Percentiles rank a stretch among this genome's conserved stretches.
Evolutionary conservation across 2,329 filamentous ascomycete genomes (phyloP).

Genomic region (Microsporum canis): DNA sequence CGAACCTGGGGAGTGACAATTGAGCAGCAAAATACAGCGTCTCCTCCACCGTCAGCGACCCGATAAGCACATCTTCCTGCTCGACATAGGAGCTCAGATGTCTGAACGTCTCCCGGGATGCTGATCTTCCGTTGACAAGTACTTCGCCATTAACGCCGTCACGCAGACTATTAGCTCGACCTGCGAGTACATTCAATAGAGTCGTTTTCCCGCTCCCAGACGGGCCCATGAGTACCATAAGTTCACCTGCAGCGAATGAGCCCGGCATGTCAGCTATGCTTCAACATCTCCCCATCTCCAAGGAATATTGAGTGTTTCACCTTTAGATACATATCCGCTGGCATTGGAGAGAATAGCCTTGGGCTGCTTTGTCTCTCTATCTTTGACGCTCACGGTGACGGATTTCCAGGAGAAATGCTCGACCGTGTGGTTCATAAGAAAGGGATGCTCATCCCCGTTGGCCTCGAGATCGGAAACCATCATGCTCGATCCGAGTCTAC

Average conservation of each 20-base stretch:
- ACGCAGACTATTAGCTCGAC: slow-evolving; percentile 44
- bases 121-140: slow-evolving; percentile 51
- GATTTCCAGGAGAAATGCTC: slow-evolving; percentile 54
- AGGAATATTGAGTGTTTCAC: slow-evolving; percentile 24
- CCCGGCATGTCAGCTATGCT: background rate
- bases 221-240: slow-evolving; percentile 74
- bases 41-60: slow-evolving; percentile 67
- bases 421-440: slow-evolving; percentile 49
- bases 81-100: slow-evolving; percentile 68
- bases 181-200: slow-evolving; percentile 66
- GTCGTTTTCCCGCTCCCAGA: slow-evolving; percentile 69
- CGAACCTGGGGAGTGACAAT: slow-evolving; percentile 48
- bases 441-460: slow-evolving; percentile 19
- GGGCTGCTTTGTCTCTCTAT: slow-evolving; percentile 52
- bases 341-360: slow-evolving; percentile 53
- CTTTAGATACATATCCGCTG: slow-evolving; percentile 53
- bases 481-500: background rate
- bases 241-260: slow-evolving; percentile 42
- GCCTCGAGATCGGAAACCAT: slow-evolving; percentile 21
- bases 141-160: slow-evolving; percentile 44
- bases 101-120: slow-evolving; percentile 47
- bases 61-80: slow-evolving; percentile 76
- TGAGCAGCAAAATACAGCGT: slow-evolving; percentile 68
- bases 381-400: slow-evolving; percentile 61
- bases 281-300: background rate